Conservation (phyloP, 768 basidiomycete genomes). For the Boletus rubroflammeus region DNA sequence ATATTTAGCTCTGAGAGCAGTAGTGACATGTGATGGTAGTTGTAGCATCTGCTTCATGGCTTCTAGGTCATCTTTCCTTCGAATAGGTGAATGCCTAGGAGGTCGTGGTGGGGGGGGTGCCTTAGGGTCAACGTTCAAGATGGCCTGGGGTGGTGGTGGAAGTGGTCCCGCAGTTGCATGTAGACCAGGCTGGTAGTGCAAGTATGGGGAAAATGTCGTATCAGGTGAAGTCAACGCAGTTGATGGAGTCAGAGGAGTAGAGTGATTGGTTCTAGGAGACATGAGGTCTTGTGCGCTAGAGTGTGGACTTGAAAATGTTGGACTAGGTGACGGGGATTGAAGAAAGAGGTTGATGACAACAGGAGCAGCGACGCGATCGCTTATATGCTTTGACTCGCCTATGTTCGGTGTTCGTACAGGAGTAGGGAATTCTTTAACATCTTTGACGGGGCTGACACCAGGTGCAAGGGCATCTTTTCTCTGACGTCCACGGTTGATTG, state of each 20-base stretch:
- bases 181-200: conserved; percentile 62
- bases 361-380: conserved; percentile 58
- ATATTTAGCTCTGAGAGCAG: conserved; percentile 34
- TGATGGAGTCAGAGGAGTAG: conserved; percentile 25
- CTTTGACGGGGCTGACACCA: conserved; percentile 28
- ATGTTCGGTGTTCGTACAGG: conserved; percentile 56
- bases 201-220: conserved; percentile 39
- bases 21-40: conserved; percentile 51
- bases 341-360: conserved; percentile 50
- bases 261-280: conserved; percentile 23
- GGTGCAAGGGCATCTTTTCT: conserved; percentile 35
- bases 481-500: conserved; percentile 25
- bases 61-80: conserved; percentile 47
- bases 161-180: conserved; percentile 73
- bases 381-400: conserved; percentile 58
- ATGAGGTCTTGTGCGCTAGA: conserved; percentile 29
- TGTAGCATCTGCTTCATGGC: conserved; percentile 58
- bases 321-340: conserved; percentile 29
- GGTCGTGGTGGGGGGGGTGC: conserved; percentile 57
- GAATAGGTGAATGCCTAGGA: conserved; percentile 56
- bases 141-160: conserved; percentile 63
- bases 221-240: conserved; percentile 29
- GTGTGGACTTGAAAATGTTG: conserved; percentile 24
- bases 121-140: conserved; percentile 44
- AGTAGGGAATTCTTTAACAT: conserved; percentile 22